phyloP scores from a whole-genome alignment of 2,329 filamentous ascomycete species.

The Aureobasidium subglaciale region DNA sequence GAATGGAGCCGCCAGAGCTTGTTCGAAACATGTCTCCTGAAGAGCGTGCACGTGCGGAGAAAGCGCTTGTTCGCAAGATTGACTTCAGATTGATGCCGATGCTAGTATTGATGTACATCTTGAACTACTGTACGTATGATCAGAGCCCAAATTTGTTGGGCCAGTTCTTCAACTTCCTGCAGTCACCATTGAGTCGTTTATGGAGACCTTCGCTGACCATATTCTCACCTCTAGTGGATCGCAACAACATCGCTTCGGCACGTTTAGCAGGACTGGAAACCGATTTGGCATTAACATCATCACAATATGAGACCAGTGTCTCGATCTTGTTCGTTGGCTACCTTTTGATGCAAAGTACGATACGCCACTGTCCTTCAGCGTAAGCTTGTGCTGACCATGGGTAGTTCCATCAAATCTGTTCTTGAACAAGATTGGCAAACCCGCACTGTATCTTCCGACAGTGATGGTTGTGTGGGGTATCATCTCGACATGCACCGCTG shows the following conservation, averaged over 20 bases:
- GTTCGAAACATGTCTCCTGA: conserved; percentile 15
- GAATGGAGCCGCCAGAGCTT: conserved; percentile 9
- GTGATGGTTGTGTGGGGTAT: conserved; percentile 32
- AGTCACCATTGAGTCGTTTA: no score
- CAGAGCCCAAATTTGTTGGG: no score
- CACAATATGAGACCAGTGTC: conserved; percentile 40
- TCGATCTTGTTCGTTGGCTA: conserved; percentile 38
- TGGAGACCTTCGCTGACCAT: no score
- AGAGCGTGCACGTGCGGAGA: conserved; percentile 34
- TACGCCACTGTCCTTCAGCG: conserved; percentile 27
- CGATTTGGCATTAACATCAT: conserved; percentile 38
- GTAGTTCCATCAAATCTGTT: conserved; percentile 32
- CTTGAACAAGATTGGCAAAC: conserved; percentile 30
- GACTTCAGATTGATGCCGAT: conserved; percentile 61
- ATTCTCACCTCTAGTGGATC: no score
- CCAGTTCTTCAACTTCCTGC: no score
- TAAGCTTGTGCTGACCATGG: conserved; percentile 25
- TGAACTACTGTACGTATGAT: no score
- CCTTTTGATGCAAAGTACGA: conserved; percentile 26
- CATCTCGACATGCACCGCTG: conserved; percentile 28
- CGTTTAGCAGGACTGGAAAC: conserved; percentile 48
- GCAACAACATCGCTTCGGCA: conserved; percentile 55
- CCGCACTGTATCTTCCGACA: conserved; percentile 27
- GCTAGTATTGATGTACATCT: conserved; percentile 68
- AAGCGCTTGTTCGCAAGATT: conserved; percentile 59